A percentile compares a stretch with the other conserved stretches of the same genome.
Evolutionary conservation across 106 monocot species (phyloP).

Genomic region (Apostasia ramifera): DNA sequence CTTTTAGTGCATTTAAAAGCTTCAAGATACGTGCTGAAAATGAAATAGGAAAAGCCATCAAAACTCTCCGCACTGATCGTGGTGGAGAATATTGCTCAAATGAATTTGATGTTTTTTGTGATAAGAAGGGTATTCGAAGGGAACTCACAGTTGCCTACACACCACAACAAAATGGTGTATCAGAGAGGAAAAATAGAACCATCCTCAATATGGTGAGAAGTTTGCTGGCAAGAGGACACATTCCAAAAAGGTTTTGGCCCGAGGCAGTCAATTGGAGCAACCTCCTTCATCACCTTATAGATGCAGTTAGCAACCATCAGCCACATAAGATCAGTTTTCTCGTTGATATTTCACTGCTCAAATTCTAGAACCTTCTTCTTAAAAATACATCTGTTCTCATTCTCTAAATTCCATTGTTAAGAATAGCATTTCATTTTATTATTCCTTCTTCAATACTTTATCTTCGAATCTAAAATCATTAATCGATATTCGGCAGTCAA

Average conservation of each 20-base stretch:
- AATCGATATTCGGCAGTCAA: too few species aligned
- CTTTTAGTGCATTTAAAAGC: not conserved
- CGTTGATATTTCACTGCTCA: too few species aligned
- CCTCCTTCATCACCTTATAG: too few species aligned
- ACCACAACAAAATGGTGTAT: not conserved
- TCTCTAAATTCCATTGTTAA: too few species aligned
- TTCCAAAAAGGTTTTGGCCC: not conserved
- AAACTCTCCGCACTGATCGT: not conserved
- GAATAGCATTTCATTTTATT: too few species aligned
- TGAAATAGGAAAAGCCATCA: not conserved
- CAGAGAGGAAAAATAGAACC: not conserved
- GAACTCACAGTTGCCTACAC: not conserved
- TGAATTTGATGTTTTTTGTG: not conserved
- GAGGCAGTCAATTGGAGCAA: not conserved
- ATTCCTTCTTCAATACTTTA: too few species aligned
- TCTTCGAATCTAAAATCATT: too few species aligned
- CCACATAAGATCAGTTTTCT: too few species aligned
- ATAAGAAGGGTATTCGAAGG: not conserved
- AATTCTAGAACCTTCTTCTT: too few species aligned
- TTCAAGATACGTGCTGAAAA: not conserved
- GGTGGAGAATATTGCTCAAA: not conserved
- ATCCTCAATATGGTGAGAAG: not conserved
- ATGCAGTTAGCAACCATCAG: too few species aligned
- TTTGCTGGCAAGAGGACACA: not conserved
- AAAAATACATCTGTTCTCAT: too few species aligned